Evolutionary conservation across 345 rosid species (phyloP).

Genomic region (Murraya koenigii): DNA sequence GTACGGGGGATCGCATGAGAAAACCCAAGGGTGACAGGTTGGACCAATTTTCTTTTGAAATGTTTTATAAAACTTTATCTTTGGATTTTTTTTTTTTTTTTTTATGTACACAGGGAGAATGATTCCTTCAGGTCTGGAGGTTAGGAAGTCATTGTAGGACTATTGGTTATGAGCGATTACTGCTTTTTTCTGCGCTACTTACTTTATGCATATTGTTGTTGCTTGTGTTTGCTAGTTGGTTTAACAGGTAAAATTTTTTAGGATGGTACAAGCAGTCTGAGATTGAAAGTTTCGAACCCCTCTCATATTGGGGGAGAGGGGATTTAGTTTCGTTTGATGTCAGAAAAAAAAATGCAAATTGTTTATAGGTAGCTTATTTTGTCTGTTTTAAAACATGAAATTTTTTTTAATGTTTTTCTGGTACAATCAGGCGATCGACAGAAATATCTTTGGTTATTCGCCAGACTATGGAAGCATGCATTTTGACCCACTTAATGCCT

Average conservation of each 20-base stretch:
- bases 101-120: not conserved
- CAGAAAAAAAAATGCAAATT: not conserved
- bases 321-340: no score
- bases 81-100: not conserved
- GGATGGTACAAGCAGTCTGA: no score
- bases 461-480: conserved; percentile 94
- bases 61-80: not conserved
- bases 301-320: no score
- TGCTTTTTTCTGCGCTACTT: not conserved
- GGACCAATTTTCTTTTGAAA: not conserved
- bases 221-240: no score
- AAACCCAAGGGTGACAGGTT: conserved; percentile 89
- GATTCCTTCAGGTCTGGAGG: not conserved
- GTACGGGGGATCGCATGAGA: conserved; percentile 86
- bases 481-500: conserved; percentile 77
- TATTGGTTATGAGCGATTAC: not conserved
- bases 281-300: no score
- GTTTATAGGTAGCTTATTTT: not conserved
- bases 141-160: not conserved
- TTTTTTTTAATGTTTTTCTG: conserved; percentile 11
- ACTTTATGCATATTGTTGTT: no score
- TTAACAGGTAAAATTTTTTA: no score
- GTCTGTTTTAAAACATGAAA: not conserved
- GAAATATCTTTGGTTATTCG: conserved; percentile 91
- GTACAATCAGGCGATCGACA: conserved; percentile 75